Conservation (phyloP, 2,329 filamentous ascomycete species). For the Aureobasidium leucospermi region DNA sequence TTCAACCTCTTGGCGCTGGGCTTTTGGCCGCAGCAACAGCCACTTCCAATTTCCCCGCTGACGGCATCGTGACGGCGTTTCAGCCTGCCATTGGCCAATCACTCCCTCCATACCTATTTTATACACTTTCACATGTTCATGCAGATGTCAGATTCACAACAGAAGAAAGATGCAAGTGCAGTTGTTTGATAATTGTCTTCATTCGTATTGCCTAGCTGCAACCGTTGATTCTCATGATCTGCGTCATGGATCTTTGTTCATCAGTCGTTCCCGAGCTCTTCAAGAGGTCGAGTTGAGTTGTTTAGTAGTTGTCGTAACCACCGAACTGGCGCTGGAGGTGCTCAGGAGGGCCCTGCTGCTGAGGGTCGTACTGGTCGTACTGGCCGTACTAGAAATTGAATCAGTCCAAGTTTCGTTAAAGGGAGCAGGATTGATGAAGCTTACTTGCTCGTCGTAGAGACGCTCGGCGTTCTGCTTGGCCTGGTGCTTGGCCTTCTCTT, state of each 20-base stretch:
- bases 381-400: constrained; percentile 15
- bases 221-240: background rate
- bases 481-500: constrained; percentile 40
- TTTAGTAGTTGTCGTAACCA: constrained; percentile 15
- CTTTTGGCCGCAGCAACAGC: background rate
- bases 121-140: background rate
- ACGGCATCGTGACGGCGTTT: background rate
- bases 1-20: background rate
- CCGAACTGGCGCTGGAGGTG: constrained; percentile 27
- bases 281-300: background rate
- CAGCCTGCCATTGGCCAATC: background rate
- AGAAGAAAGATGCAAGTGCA: background rate
- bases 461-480: constrained; percentile 37
- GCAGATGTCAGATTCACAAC: background rate
- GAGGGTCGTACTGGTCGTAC: constrained; percentile 41
- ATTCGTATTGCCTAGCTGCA: background rate
- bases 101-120: background rate
- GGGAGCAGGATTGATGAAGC: constrained; percentile 15
- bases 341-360: constrained; percentile 31
- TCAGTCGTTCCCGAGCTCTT: background rate
- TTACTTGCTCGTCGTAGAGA: constrained; percentile 41
- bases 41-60: background rate
- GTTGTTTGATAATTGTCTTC: background rate
- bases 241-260: background rate
- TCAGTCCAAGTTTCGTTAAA: constrained; percentile 14